Percentiles rank a stretch among this genome's conserved stretches.
phyloP scores from a whole-genome alignment of 2,329 filamentous ascomycete genomes.

The Nannizziopsis barbatae region DNA sequence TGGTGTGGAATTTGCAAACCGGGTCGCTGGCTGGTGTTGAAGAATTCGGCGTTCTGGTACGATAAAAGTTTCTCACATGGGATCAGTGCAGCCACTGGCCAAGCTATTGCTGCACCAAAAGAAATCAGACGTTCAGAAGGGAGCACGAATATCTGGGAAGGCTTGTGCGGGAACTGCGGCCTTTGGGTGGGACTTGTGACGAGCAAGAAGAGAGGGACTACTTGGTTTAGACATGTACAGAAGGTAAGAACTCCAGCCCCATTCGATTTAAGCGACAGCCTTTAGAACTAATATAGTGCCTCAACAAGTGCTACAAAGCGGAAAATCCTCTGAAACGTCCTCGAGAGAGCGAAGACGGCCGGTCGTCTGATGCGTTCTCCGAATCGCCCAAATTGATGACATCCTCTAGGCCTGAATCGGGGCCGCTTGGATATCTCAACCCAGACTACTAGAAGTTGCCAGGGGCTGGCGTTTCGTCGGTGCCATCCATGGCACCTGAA shows the following conservation, averaged over 20 bases:
- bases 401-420: not conserved
- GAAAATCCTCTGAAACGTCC: conserved; percentile 60
- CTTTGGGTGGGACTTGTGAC: conserved; percentile 38
- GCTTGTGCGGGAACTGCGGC: conserved; percentile 28
- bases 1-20: conserved; percentile 87
- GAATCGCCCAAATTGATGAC: not conserved
- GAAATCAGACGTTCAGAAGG: conserved; percentile 66
- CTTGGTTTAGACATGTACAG: conserved; percentile 82
- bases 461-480: not conserved
- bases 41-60: conserved; percentile 89
- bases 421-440: not conserved
- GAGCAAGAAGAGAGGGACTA: conserved; percentile 85
- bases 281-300: conserved; percentile 23
- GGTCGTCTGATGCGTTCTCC: conserved; percentile 16
- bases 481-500: conserved; percentile 3
- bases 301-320: conserved; percentile 41
- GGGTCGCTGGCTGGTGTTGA: conserved; percentile 73
- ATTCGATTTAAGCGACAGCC: not conserved
- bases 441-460: too few relatives aligned
- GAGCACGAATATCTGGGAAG: conserved; percentile 48
- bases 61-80: conserved; percentile 85
- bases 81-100: conserved; percentile 70
- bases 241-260: conserved; percentile 44
- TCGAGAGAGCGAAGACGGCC: conserved; percentile 49
- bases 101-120: conserved; percentile 64